Percentiles rank a stretch among this genome's conserved stretches.
phyloP scores from a whole-genome alignment of 257 asterid genomes.

The Solanum chaucha region DNA sequence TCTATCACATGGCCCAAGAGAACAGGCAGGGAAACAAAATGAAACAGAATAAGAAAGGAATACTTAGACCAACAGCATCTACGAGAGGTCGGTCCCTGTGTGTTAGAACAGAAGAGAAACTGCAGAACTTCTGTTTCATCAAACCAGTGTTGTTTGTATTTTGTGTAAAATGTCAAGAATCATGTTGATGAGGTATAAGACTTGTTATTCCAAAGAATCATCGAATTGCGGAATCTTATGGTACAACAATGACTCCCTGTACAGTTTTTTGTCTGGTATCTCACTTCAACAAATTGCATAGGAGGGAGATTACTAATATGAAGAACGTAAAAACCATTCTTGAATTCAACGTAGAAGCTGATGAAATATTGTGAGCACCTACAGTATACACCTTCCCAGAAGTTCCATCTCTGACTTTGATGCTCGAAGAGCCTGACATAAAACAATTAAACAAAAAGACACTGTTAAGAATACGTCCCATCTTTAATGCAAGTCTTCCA shows the following conservation, averaged over 20 bases:
- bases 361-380: constrained; percentile 45
- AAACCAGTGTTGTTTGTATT: neutral
- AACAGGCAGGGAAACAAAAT: neutral
- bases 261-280: neutral
- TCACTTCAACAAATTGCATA: constrained; percentile 26
- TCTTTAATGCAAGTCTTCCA: neutral
- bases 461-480: neutral
- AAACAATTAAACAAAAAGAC: neutral
- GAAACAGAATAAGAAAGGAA: neutral
- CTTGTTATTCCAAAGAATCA: constrained; percentile 16
- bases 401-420: constrained; percentile 51
- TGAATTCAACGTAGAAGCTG: constrained; percentile 20
- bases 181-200: neutral
- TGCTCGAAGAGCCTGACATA: constrained; percentile 69
- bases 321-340: constrained; percentile 25
- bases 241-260: neutral
- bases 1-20: neutral
- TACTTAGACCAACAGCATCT: neutral
- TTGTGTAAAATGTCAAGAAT: neutral
- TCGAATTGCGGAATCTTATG: neutral
- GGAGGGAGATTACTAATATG: constrained; percentile 19
- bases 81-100: neutral
- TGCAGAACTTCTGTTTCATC: neutral
- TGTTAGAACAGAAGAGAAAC: neutral
- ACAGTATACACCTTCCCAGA: constrained; percentile 46